Evolutionary conservation across 225 moss, liverwort and hornwort genomes (phyloP).

Genomic region (Pseudisothecium myosuroides): DNA sequence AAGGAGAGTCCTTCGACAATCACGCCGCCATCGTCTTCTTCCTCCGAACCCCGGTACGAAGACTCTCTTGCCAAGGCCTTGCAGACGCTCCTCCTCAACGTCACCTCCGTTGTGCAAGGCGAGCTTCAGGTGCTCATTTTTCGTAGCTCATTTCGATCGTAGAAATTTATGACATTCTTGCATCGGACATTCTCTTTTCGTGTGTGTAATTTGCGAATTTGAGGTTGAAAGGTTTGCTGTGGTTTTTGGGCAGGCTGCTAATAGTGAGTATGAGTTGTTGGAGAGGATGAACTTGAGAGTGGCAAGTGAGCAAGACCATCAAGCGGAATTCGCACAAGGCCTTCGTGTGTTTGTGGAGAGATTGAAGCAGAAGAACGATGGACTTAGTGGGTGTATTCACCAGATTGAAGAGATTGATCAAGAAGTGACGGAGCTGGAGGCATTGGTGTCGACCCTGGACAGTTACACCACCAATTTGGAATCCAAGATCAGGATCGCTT

Average conservation of each 20-base stretch:
- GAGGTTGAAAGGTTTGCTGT: background rate
- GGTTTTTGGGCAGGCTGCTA: slow-evolving; percentile 23
- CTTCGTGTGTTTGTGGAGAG: slow-evolving; percentile 66
- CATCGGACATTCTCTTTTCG: background rate
- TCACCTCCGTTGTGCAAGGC: slow-evolving; percentile 51
- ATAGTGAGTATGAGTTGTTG: slow-evolving; percentile 63
- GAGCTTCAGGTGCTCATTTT: slow-evolving; percentile 49
- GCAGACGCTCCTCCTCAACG: slow-evolving; percentile 48
- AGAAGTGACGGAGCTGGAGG: slow-evolving; percentile 75
- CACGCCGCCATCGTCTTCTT: background rate
- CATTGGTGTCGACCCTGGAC: slow-evolving; percentile 66
- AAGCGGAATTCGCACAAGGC: slow-evolving; percentile 64
- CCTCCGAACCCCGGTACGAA: background rate
- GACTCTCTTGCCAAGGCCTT: slow-evolving; percentile 30
- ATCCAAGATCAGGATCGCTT: slow-evolving; percentile 44
- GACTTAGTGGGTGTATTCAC: slow-evolving; percentile 30
- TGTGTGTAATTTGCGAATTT: background rate
- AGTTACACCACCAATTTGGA: slow-evolving; percentile 60
- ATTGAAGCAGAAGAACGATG: slow-evolving; percentile 64
- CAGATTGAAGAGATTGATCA: slow-evolving; percentile 66
- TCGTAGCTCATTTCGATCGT: background rate
- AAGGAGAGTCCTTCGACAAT: background rate
- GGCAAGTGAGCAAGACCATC: slow-evolving; percentile 67
- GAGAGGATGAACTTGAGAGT: slow-evolving; percentile 80
- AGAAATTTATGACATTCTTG: background rate